Evolutionary conservation across 768 basidiomycete genomes (phyloP).

Genomic region (Boletus sp.): DNA sequence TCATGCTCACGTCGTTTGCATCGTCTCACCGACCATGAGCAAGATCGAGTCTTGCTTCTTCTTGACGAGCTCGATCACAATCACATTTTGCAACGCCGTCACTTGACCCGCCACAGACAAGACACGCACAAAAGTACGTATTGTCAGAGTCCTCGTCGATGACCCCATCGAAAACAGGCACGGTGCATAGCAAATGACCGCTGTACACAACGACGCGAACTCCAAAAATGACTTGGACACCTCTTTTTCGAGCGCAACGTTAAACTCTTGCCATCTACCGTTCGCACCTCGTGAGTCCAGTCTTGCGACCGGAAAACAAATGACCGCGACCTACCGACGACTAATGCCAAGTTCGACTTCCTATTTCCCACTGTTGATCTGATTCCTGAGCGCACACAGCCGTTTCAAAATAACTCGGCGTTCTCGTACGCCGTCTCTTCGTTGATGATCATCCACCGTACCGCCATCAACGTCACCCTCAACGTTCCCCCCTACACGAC

Average conservation of each 20-base stretch:
- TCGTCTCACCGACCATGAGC: conserved; percentile 96
- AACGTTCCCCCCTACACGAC: too few relatives aligned
- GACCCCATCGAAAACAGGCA: too few relatives aligned
- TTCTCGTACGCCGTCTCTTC: neutral
- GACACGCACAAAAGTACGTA: neutral
- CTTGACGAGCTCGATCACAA: conserved; percentile 97
- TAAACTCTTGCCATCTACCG: conserved; percentile 91
- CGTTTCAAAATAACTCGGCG: neutral
- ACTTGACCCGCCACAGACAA: conserved; percentile 66
- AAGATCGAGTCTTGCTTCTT: conserved; percentile 91
- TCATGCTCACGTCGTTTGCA: conserved; percentile 99
- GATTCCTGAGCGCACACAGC: neutral
- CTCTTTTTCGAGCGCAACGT: conserved; percentile 91
- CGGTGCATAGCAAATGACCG: conserved; percentile 89
- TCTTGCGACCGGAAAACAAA: neutral
- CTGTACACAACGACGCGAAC: conserved; percentile 96
- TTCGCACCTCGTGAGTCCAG: neutral
- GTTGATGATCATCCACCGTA: neutral
- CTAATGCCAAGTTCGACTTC: neutral
- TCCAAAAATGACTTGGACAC: conserved; percentile 89
- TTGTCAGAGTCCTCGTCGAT: neutral
- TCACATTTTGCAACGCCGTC: conserved; percentile 94
- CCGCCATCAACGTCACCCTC: neutral
- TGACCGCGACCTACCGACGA: neutral
- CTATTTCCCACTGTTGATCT: neutral